phyloP scores from a whole-genome alignment of 345 rosid genomes.

The Mangifera indica region DNA sequence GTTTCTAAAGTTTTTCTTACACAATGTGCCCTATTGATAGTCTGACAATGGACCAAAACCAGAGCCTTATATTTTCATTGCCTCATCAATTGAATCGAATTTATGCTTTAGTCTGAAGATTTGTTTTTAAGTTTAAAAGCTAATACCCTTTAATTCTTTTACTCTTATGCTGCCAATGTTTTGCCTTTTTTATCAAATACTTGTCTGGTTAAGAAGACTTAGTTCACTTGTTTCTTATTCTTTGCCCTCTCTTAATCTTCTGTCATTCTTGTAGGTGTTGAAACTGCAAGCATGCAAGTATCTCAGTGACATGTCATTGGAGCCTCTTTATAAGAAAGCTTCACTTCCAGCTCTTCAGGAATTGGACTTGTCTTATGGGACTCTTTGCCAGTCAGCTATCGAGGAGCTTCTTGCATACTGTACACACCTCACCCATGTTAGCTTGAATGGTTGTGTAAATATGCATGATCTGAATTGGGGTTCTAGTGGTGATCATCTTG shows the following conservation, averaged over 20 bases:
- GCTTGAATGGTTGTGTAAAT: slow-evolving; percentile 90
- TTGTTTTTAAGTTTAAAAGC: background rate
- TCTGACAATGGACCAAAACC: background rate
- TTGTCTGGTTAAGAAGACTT: background rate
- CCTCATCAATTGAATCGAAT: background rate
- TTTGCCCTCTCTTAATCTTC: slow-evolving; percentile 1
- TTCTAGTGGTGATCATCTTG: slow-evolving; percentile 41
- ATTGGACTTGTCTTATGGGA: slow-evolving; percentile 91
- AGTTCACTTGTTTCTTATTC: slow-evolving; percentile 1
- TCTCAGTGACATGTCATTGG: slow-evolving; percentile 80
- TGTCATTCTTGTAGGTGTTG: slow-evolving; percentile 51
- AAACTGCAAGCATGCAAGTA: slow-evolving; percentile 97
- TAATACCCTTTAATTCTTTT: background rate
- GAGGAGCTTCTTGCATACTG: slow-evolving; percentile 94
- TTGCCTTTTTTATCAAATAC: background rate
- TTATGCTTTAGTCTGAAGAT: background rate
- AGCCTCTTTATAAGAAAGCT: slow-evolving; percentile 84
- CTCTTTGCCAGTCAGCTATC: slow-evolving; percentile 86
- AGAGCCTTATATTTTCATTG: background rate
- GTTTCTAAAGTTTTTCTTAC: no score
- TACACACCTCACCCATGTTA: slow-evolving; percentile 86
- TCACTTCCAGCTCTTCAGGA: slow-evolving; percentile 79
- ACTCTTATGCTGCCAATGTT: background rate
- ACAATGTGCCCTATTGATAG: no score
- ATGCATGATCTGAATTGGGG: slow-evolving; percentile 98